A percentile compares a stretch with the other conserved stretches of the same genome.
phyloP scores from a whole-genome alignment of 805 yeast genomes.

The Debaryomyces maramus region DNA sequence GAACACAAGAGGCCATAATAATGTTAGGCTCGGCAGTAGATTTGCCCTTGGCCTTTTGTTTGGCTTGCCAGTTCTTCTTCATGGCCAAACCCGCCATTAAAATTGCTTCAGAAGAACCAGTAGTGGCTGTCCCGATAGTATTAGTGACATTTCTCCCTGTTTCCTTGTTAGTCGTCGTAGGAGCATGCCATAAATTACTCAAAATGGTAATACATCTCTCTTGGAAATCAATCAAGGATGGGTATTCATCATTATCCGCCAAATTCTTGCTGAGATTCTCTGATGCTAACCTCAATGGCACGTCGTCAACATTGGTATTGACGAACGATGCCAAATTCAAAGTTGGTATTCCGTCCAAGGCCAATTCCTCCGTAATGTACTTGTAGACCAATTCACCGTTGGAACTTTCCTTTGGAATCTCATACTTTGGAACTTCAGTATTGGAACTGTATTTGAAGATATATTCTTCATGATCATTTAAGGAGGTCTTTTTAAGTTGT shows the following conservation, averaged over 20 bases:
- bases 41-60: conserved; percentile 58
- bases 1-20: conserved; percentile 89
- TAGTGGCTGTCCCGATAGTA: conserved; percentile 84
- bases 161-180: conserved; percentile 26
- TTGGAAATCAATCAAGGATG: conserved; percentile 76
- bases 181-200: conserved; percentile 80
- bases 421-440: conserved; percentile 52
- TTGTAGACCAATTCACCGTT: conserved; percentile 55
- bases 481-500: conserved; percentile 18
- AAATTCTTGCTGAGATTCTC: conserved; percentile 83
- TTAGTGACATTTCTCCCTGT: conserved; percentile 30
- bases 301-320: conserved; percentile 61
- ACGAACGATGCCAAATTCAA: conserved; percentile 89
- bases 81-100: conserved; percentile 91
- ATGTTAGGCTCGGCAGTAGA: conserved; percentile 72
- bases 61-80: conserved; percentile 85
- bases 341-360: conserved; percentile 80
- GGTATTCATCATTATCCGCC: conserved; percentile 94
- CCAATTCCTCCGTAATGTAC: conserved; percentile 68
- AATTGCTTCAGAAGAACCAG: conserved; percentile 92
- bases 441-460: conserved; percentile 32
- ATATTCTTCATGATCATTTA: conserved; percentile 28
- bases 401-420: conserved; percentile 59
- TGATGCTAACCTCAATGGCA: conserved; percentile 45
- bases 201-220: conserved; percentile 80